Evolutionary conservation across 768 basidiomycete species (phyloP), one percentile per base, ranked within the genome.

Genomic region (Ramaria rubella): DNA sequence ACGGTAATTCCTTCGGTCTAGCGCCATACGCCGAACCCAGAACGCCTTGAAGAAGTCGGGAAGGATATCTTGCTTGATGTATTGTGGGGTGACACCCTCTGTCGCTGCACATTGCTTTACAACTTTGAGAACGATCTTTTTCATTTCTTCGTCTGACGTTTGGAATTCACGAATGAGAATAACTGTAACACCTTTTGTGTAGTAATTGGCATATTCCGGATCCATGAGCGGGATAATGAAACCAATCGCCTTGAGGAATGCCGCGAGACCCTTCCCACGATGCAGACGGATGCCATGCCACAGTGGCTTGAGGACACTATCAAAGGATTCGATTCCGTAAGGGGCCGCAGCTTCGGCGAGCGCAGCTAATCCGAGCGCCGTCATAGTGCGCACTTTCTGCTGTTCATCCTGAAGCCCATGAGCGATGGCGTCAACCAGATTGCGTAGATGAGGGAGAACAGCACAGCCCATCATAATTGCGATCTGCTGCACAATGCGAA

Each of bases 391-490:
- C 49, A 96, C 94, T 66, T 96, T 96, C 70, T 94, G 92, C 71
- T 96, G 94, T 64, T 96, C 94, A 65, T 96, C 94, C 44, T 89
- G 83, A 50, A 94, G 74, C 36, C 93, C 94, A 66, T 91, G 89
- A 1, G 94, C 92, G 50, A 99, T 93, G 61, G 95, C 93, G 59
- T 94, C 91, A 24, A 99, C 96, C 43, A 99, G 78, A 65, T 97
- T 98, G 49, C 94, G 87, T 38, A 99, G 78, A 72, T 98, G 96
- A 15, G 96, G 96, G 1, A 99, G 81, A 23, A 98, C 93, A 17
- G 95, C 95, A 63, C 96, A 98, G 17, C 95, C 95, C 94, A 98
- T 98, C 94, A 98, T 97, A 66, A 97, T 95, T 19, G 96, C 95
- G 50, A 99, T 98, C 70, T 98, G 96, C 72, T 99, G 96, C 11